Evolutionary conservation across 2,329 filamentous ascomycete genomes (phyloP), one percentile per base, ranked within the genome.

Genomic region (Ceratocystis albifundus): DNA sequence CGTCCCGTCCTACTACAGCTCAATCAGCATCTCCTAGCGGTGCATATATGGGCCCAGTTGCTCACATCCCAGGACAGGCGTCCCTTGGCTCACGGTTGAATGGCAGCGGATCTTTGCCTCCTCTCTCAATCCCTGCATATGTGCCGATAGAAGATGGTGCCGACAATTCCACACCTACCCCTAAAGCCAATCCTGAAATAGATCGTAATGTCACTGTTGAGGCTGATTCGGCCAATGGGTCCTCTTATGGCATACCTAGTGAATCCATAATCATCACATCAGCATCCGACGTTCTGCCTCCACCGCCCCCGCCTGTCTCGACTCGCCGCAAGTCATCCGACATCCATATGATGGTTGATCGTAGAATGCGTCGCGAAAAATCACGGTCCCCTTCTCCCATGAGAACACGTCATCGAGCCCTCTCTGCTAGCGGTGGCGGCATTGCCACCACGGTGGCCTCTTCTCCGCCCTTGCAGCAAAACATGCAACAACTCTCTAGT

Each of bases 361-460:
- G 79, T 28, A 75, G 80, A 48, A 82, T 83, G 73, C 78, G 77
- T 70, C 76, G 80, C 46, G 78, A 78, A 1, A 61, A 50, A 12
- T 84, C 82, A 1, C 77, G 81, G 15, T 84, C 82, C 4, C 82
- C 81, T 12, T 85, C 82, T 2, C 82, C 82, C 0, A 73, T 82
- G 1, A 79, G 81, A 2, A 64, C 53, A 7, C 65, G 63, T 30
- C 28, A 48, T 50, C 61, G 65, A 22, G 55, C 65, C 28, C 61
- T 67, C 7, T 67, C 65, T 30, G 73, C 75, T 55, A 77, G 80
- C 61, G 76, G 77, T 1, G 76, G 77, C 41, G 79, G 80, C 0
- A 70, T 74, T 0, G 77, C 76, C 0, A 74, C 79, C 1, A 41
- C 15, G 12, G 70, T 78, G 70, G 36, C 61, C 25, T 74, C 77